A percentile compares a stretch with the other conserved stretches of the same genome.
phyloP scores from a whole-genome alignment of 2,329 filamentous ascomycete species.

The Pseudocercospora macadamiae region DNA sequence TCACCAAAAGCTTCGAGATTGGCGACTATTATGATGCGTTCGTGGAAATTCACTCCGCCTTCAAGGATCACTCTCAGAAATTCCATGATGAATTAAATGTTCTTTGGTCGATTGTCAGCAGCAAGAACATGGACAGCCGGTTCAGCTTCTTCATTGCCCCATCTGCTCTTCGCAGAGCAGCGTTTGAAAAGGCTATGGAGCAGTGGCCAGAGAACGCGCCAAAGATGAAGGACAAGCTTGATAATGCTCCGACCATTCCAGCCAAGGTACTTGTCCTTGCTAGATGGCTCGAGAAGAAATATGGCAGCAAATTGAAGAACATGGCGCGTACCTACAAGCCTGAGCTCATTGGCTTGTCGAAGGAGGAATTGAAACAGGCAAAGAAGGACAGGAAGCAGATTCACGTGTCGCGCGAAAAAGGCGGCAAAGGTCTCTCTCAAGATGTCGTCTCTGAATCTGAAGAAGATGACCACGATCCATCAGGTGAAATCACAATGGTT shows the following conservation, averaged over 20 bases:
- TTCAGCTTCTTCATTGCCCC: constrained; percentile 24
- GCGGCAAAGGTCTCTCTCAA: constrained; percentile 7
- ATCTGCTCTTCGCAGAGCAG: constrained; percentile 32
- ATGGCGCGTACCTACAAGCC: constrained; percentile 23
- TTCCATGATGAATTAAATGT: constrained; percentile 39
- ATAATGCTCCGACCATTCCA: constrained; percentile 20
- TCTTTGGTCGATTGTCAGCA: constrained; percentile 39
- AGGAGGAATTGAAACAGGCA: constrained; percentile 21
- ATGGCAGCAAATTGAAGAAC: constrained; percentile 11
- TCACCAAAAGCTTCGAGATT: constrained; percentile 39
- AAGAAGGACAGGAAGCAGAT: constrained; percentile 20
- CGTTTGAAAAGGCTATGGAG: constrained; percentile 33
- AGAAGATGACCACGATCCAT: constrained; percentile 1
- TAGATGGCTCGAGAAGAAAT: constrained; percentile 23
- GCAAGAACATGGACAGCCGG: constrained; percentile 31
- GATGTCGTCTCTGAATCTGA: constrained; percentile 17
- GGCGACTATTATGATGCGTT: constrained; percentile 48
- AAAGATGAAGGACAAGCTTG: constrained; percentile 24
- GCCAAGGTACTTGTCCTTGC: constrained; percentile 25
- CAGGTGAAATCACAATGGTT: not conserved
- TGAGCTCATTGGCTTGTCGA: constrained; percentile 23
- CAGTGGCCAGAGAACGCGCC: constrained; percentile 23
- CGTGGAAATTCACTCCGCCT: constrained; percentile 38
- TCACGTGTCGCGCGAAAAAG: not conserved
- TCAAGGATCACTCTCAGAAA: constrained; percentile 27